These are phyloP conservation scores for Magnusiomyces magnusii DNA, from an alignment of 1,139 yeast species.

Conservation along the genomic window DNA sequence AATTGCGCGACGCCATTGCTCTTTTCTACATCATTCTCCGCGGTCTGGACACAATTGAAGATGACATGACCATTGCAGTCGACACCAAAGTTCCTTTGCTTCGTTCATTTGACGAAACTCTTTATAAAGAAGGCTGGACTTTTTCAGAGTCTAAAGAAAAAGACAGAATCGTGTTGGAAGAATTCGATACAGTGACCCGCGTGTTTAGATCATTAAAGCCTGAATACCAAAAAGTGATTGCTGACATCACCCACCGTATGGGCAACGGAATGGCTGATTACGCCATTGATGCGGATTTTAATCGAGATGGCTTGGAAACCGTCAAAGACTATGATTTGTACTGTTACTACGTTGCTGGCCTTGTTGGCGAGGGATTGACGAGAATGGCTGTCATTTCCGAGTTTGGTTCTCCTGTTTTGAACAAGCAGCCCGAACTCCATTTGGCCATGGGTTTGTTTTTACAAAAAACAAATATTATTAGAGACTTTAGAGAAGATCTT, in stretches of 20 bases:
- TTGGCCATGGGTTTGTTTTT: slow-evolving; percentile 93
- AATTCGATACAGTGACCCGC: slow-evolving; percentile 58
- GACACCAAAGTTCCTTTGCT: slow-evolving; percentile 66
- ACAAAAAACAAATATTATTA: slow-evolving; percentile 90
- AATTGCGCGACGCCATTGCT: slow-evolving; percentile 56
- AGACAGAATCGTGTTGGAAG: slow-evolving; percentile 71
- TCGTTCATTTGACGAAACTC: slow-evolving; percentile 51
- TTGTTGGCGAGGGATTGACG: slow-evolving; percentile 94
- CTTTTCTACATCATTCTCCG: slow-evolving; percentile 77
- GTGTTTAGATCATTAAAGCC: slow-evolving; percentile 71
- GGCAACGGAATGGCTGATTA: slow-evolving; percentile 98
- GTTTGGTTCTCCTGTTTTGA: slow-evolving; percentile 42
- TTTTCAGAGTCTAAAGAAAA: slow-evolving; percentile 62
- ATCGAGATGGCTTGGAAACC: slow-evolving; percentile 69
- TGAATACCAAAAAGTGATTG: slow-evolving; percentile 69
- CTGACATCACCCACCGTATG: slow-evolving; percentile 74
- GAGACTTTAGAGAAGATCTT: slow-evolving; percentile 92
- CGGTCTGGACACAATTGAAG: slow-evolving; percentile 94
- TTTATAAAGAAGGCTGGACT: slow-evolving; percentile 66
- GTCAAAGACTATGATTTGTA: slow-evolving; percentile 77
- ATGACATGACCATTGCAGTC: slow-evolving; percentile 82
- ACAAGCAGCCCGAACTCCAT: slow-evolving; percentile 49
- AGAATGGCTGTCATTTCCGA: slow-evolving; percentile 46
- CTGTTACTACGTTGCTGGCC: slow-evolving; percentile 96
- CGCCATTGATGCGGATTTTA: slow-evolving; percentile 65